Conservation (phyloP, 2,329 filamentous ascomycete genomes). For the Macrophomina pseudophaseolina region DNA sequence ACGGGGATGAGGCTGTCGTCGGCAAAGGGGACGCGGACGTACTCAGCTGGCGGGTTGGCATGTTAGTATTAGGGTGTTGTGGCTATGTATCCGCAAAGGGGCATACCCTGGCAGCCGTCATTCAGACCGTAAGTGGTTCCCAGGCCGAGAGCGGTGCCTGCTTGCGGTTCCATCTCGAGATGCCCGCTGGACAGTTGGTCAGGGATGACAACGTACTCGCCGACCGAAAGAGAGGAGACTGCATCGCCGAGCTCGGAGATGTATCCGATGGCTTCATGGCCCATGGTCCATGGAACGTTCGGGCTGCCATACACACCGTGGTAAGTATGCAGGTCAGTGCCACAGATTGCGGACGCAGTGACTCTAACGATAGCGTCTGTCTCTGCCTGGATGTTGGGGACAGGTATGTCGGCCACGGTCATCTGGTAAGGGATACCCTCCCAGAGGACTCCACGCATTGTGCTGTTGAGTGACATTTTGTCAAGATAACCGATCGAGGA, state of each 20-base stretch:
- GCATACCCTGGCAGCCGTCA: slow-evolving; percentile 29
- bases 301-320: slow-evolving; percentile 31
- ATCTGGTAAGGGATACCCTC: slow-evolving; percentile 36
- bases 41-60: slow-evolving; percentile 29
- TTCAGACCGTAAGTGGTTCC: slow-evolving; percentile 25
- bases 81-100: too few relatives aligned
- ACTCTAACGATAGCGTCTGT: slow-evolving; percentile 30
- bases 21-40: slow-evolving; percentile 30
- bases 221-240: slow-evolving; percentile 29
- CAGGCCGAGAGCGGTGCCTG: slow-evolving; percentile 16
- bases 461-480: slow-evolving; percentile 23
- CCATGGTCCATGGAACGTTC: slow-evolving; percentile 32
- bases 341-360: slow-evolving; percentile 29
- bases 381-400: slow-evolving; percentile 29
- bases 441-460: slow-evolving; percentile 40
- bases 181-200: slow-evolving; percentile 26
- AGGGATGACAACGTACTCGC: slow-evolving; percentile 35
- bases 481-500: too few relatives aligned
- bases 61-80: neutral
- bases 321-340: slow-evolving; percentile 30
- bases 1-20: slow-evolving; percentile 29
- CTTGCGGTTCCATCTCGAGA: neutral
- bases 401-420: slow-evolving; percentile 33
- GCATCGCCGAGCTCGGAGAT: slow-evolving; percentile 30
- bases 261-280: slow-evolving; percentile 33